phyloP scores from a whole-genome alignment of 2,329 filamentous ascomycete genomes.

The Calonectria pseudoturangicola region DNA sequence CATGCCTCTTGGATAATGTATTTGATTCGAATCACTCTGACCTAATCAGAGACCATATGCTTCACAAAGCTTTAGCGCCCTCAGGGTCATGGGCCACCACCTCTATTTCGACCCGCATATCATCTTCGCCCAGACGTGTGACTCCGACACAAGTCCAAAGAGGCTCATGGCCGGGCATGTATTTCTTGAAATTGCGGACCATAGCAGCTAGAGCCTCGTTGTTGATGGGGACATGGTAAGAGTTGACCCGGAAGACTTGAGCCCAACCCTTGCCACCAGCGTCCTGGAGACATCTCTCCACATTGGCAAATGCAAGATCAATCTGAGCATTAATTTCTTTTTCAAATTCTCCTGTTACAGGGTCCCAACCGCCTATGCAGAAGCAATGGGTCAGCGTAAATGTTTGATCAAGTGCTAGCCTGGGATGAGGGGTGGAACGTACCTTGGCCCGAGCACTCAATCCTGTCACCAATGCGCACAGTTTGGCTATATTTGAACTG shows the following conservation, averaged over 20 bases:
- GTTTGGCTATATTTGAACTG: too few species aligned
- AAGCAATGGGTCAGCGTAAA: too few species aligned
- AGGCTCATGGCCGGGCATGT: conserved; percentile 6
- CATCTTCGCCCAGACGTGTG: conserved; percentile 10
- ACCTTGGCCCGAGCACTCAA: too few species aligned
- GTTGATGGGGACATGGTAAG: conserved; percentile 20
- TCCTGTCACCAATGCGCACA: too few species aligned
- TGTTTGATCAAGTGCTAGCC: too few species aligned
- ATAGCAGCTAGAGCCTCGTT: background rate
- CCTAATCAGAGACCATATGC: too few species aligned
- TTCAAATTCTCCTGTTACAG: background rate
- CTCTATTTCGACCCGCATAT: conserved; percentile 23
- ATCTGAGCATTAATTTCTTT: conserved; percentile 24
- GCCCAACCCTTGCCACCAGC: conserved; percentile 16
- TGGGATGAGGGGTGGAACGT: too few species aligned
- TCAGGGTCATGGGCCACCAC: conserved; percentile 8
- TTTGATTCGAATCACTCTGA: too few species aligned
- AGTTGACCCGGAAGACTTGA: conserved; percentile 19
- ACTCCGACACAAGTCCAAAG: conserved; percentile 21
- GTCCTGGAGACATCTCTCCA: background rate
- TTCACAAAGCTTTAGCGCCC: background rate
- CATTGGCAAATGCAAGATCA: conserved; percentile 3
- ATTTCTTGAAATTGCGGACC: conserved; percentile 6
- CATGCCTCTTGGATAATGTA: too few species aligned
- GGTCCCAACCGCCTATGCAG: background rate